Conservation (phyloP, 78 protist species). For the Dictyostelium brefeldianum region DNA sequence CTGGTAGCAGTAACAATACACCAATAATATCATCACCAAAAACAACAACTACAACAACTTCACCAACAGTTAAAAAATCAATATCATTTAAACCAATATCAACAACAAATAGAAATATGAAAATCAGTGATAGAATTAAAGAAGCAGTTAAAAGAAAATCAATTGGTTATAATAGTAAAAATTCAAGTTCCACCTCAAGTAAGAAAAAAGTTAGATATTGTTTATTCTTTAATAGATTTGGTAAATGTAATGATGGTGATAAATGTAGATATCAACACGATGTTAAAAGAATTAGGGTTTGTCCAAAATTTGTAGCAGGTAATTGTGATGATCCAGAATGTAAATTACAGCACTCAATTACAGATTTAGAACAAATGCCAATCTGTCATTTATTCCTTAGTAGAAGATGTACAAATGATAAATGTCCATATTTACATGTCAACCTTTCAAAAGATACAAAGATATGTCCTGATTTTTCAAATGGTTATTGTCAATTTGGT, state of each 20-base stretch:
- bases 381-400: constrained; percentile 40
- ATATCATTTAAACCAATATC: not conserved
- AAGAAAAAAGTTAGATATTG: constrained; percentile 32
- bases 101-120: not conserved
- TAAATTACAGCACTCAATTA: not conserved
- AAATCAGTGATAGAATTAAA: constrained; percentile 27
- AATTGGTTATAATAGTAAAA: not conserved
- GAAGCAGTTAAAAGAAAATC: constrained; percentile 13
- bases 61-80: not conserved
- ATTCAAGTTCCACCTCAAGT: not conserved
- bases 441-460: constrained; percentile 62
- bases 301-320: constrained; percentile 42
- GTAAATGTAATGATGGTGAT: constrained; percentile 62
- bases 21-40: constrained; percentile 6
- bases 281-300: constrained; percentile 19
- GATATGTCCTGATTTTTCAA: constrained; percentile 64
- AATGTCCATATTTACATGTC: constrained; percentile 73
- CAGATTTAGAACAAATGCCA: constrained; percentile 73
- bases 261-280: constrained; percentile 72
- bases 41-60: constrained; percentile 12
- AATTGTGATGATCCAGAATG: constrained; percentile 46
- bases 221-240: constrained; percentile 73
- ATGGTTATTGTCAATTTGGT: constrained; percentile 60
- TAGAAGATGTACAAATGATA: constrained; percentile 43
- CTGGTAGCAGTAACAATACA: not conserved